phyloP scores from a whole-genome alignment of 257 asterid genomes.

The Solanum etuberosum region DNA sequence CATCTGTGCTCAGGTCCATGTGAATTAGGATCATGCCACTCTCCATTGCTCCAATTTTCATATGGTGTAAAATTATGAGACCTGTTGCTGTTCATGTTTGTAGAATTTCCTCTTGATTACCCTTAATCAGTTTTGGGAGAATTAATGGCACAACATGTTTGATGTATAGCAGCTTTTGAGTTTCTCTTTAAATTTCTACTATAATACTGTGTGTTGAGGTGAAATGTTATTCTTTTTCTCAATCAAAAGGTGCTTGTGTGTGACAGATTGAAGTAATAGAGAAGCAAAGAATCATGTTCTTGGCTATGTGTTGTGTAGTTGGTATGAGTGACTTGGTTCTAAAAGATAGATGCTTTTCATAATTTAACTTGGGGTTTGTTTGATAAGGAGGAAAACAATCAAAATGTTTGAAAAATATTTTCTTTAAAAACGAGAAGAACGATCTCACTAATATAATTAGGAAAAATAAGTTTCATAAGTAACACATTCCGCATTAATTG shows the following conservation, averaged over 20 bases:
- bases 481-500: neutral
- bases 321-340: neutral
- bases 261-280: neutral
- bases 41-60: neutral
- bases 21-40: neutral
- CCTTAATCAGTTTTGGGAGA: neutral
- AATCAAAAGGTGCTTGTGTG: slow-evolving; percentile 4
- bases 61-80: neutral
- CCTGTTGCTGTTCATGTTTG: neutral
- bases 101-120: neutral
- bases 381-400: neutral
- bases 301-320: neutral
- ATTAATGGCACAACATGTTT: neutral
- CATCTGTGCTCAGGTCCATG: neutral
- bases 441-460: too few species aligned
- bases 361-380: neutral
- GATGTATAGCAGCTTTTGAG: neutral
- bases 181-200: neutral
- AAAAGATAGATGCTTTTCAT: neutral
- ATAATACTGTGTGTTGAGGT: neutral
- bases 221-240: neutral
- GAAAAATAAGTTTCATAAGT: neutral
- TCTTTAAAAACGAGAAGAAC: neutral
- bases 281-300: slow-evolving; percentile 43
- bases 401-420: neutral